Evolutionary conservation across 805 yeast genomes (phyloP), one percentile per base, ranked within the genome.

Genomic region (Wickerhamomyces mucosus): DNA sequence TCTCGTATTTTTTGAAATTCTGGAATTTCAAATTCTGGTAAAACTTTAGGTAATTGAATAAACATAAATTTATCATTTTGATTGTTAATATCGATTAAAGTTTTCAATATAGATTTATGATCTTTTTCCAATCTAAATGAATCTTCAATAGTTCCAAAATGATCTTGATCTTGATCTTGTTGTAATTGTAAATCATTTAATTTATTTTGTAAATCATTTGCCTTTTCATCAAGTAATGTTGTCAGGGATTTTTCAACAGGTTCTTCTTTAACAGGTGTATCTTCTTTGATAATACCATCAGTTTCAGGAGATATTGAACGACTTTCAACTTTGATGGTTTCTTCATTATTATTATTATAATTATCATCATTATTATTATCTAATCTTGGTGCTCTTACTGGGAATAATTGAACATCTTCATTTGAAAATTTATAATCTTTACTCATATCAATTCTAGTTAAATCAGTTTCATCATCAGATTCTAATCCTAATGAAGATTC

Each of bases 341-440:
- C 28, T 15, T 27, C 36, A 18, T 22, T 26, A 26, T 32, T 36
- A 17, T 28, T 29, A 20, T 34, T 27, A 12, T 58, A 58, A 2
- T 83, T 80, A 39, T 80, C 62, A 20, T 46, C 47, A 22, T 52
- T 67, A 22, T 55, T 58, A 33, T 61, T 66, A 20, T 62, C 66
- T 9, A 61, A 57, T 53, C 85, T 65, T 8, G 63, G 63, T 1
- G 89, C 83, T 43, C 86, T 67, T 5, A 80, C 77, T 1, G 89
- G 89, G 59, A 80, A 78, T 20, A 78, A 51, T 14, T 61, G 67
- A 1, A 75, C 63, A 33, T 72, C 78, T n/a, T 57, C 61, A 17
- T 60, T n/a, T 3, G 45, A 26, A 22, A 70, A 64, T 18, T 56
- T 58, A 40, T 73, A 74, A 29, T 69, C 78, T 45, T 68, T 66